phyloP scores from a whole-genome alignment of 768 basidiomycete genomes.

The Termitomyces sp. region DNA sequence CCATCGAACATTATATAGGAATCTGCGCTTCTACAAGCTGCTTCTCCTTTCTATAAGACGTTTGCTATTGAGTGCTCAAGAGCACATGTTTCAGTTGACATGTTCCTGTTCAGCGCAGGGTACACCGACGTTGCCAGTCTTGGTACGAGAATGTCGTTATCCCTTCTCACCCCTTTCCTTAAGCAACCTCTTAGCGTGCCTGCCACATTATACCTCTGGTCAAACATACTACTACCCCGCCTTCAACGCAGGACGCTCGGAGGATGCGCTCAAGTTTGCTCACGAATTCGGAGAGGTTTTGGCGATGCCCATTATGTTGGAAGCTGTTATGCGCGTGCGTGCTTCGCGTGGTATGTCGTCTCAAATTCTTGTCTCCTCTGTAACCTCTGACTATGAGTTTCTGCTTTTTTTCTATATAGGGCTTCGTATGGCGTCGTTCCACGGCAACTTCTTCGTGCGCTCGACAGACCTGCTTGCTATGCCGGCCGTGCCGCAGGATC shows the following conservation, averaged over 20 bases:
- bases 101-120: constrained; percentile 93
- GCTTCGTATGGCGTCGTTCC: constrained; percentile 94
- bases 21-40: constrained; percentile 88
- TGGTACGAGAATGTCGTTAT: constrained; percentile 36
- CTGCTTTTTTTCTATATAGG: constrained; percentile 33
- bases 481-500: constrained; percentile 94
- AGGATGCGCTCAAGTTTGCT: constrained; percentile 97
- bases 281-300: constrained; percentile 94
- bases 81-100: constrained; percentile 95
- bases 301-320: constrained; percentile 91
- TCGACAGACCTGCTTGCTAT: constrained; percentile 95
- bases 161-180: not conserved
- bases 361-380: not conserved
- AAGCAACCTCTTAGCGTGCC: constrained; percentile 52
- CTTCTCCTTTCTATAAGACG: constrained; percentile 93
- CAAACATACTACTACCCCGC: constrained; percentile 98
- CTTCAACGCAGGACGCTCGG: constrained; percentile 90
- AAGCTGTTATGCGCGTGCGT: constrained; percentile 96
- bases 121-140: constrained; percentile 97
- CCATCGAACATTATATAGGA: constrained; percentile 43
- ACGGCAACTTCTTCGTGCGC: constrained; percentile 97
- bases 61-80: constrained; percentile 98
- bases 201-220: constrained; percentile 96
- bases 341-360: constrained; percentile 74
- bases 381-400: not conserved